phyloP scores from a whole-genome alignment of 768 basidiomycete genomes.

The Naganishia vishniacii region DNA sequence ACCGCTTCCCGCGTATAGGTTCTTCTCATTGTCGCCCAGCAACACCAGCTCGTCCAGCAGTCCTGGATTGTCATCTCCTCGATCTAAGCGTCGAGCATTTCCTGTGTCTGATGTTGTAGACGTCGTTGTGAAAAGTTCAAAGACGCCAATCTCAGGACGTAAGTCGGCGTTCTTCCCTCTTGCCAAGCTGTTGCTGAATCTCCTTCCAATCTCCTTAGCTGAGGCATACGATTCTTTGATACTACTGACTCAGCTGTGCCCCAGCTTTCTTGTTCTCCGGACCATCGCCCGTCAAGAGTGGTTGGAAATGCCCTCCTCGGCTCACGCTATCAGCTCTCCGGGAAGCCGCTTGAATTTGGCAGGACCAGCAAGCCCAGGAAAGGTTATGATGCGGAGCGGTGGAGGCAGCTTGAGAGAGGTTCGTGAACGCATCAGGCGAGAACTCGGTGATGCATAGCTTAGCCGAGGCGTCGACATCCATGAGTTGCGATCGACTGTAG shows the following conservation, averaged over 20 bases:
- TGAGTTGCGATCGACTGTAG: too few species aligned
- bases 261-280: slow-evolving; percentile 44
- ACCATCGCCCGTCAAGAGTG: slow-evolving; percentile 40
- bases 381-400: slow-evolving; percentile 33
- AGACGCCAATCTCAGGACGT: slow-evolving; percentile 47
- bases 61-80: slow-evolving; percentile 18
- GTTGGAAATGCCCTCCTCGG: slow-evolving; percentile 45
- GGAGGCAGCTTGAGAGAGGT: slow-evolving; percentile 43
- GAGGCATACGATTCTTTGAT: slow-evolving; percentile 45
- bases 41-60: not conserved
- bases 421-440: slow-evolving; percentile 47
- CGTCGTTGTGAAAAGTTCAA: slow-evolving; percentile 48
- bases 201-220: slow-evolving; percentile 28
- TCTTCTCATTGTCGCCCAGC: slow-evolving; percentile 24
- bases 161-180: slow-evolving; percentile 5
- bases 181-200: not conserved
- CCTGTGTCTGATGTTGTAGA: slow-evolving; percentile 45
- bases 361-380: slow-evolving; percentile 44
- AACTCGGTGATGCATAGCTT: slow-evolving; percentile 30
- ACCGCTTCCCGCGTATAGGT: not conserved
- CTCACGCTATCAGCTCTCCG: slow-evolving; percentile 15
- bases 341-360: slow-evolving; percentile 24
- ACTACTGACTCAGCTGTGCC: slow-evolving; percentile 46
- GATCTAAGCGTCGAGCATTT: slow-evolving; percentile 39
- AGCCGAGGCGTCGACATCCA: too few species aligned